Percentiles rank a stretch among this genome's conserved stretches.
Evolutionary conservation across 2,329 filamentous ascomycete genomes (phyloP).

Genomic region (Penicillium sp.): DNA sequence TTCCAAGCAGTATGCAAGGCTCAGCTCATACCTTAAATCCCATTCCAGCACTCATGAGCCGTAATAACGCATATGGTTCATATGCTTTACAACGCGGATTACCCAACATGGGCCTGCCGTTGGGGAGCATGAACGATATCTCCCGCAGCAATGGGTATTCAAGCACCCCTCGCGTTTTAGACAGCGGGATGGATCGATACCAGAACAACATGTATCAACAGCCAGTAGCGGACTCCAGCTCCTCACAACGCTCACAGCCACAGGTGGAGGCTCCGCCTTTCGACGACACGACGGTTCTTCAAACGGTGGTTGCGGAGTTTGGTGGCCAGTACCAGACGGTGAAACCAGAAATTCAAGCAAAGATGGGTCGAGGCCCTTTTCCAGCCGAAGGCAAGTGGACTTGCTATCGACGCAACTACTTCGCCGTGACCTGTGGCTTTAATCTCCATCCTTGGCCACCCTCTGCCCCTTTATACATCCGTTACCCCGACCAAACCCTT

Average conservation of each 20-base stretch:
- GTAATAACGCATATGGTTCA: slow-evolving; percentile 39
- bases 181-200: slow-evolving; percentile 31
- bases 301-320: slow-evolving; percentile 34
- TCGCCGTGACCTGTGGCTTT: slow-evolving; percentile 78
- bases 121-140: slow-evolving; percentile 34
- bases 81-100: slow-evolving; percentile 34
- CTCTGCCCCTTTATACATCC: slow-evolving; percentile 56
- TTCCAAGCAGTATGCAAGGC: slow-evolving; percentile 41
- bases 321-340: slow-evolving; percentile 45
- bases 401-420: slow-evolving; percentile 88
- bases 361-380: slow-evolving; percentile 89
- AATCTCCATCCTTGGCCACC: slow-evolving; percentile 60
- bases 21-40: slow-evolving; percentile 29
- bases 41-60: slow-evolving; percentile 34
- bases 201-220: slow-evolving; percentile 33
- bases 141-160: slow-evolving; percentile 35
- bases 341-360: slow-evolving; percentile 70
- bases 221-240: slow-evolving; percentile 29
- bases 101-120: slow-evolving; percentile 26
- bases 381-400: slow-evolving; percentile 79
- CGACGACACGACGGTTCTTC: slow-evolving; percentile 37
- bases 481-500: slow-evolving; percentile 42
- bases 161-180: slow-evolving; percentile 32
- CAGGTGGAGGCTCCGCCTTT: slow-evolving; percentile 42
- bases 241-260: slow-evolving; percentile 18